These are phyloP conservation scores for Colletotrichum euphorbiae DNA, from an alignment of 2,329 filamentous ascomycete species.

Conservation along the genomic window DNA sequence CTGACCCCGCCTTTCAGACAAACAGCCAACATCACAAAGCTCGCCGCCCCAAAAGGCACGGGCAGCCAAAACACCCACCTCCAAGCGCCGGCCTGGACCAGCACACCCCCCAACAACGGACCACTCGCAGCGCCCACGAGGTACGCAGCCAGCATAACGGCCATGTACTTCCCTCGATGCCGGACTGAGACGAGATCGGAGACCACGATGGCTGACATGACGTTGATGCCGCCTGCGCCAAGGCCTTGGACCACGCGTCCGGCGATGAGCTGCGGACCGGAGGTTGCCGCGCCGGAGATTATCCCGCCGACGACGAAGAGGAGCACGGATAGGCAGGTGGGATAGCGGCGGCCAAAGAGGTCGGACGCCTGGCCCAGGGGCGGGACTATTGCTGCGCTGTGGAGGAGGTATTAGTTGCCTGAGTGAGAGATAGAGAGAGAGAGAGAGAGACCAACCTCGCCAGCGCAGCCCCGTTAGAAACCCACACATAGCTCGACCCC, in stretches of 20 bases:
- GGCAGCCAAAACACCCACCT: constrained; percentile 49
- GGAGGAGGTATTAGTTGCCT: constrained; percentile 43
- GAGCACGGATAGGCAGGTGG: constrained; percentile 54
- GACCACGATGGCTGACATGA: constrained; percentile 50
- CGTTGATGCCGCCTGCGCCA: constrained; percentile 50
- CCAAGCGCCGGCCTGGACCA: constrained; percentile 50
- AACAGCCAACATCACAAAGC: too few species aligned
- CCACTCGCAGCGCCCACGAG: constrained; percentile 49
- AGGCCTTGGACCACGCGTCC: constrained; percentile 62
- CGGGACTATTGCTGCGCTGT: too few species aligned
- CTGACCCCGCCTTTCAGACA: constrained; percentile 14
- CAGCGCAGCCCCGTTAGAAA: too few species aligned
- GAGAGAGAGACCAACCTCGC: constrained; percentile 43
- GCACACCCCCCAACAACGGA: constrained; percentile 48
- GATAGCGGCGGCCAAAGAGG: constrained; percentile 63
- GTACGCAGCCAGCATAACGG: constrained; percentile 48
- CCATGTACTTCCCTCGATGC: constrained; percentile 55
- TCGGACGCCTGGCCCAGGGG: constrained; percentile 62
- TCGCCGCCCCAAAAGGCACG: too few species aligned
- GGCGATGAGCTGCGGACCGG: constrained; percentile 60
- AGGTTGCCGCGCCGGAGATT: constrained; percentile 60
- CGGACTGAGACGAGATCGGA: constrained; percentile 62
- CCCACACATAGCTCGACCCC: constrained; percentile 44
- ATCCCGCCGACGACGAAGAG: constrained; percentile 65
- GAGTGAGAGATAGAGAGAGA: too few species aligned